A percentile compares a stretch with the other conserved stretches of the same genome.
Evolutionary conservation across 2,329 filamentous ascomycete species (phyloP).

Genomic region (Colletotrichum gloeosporioides): DNA sequence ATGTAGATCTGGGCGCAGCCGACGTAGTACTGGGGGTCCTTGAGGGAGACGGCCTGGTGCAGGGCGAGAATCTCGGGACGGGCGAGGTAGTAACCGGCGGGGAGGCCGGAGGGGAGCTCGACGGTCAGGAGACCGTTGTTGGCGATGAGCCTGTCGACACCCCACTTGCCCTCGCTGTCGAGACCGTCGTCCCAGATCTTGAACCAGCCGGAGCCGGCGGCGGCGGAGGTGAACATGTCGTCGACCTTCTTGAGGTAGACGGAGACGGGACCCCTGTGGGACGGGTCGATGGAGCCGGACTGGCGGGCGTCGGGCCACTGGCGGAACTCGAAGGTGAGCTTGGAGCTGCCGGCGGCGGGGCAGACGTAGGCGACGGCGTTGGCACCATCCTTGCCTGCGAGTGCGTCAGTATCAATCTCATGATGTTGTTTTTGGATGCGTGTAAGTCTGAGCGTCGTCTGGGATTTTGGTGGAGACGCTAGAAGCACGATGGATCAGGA

Average conservation of each 20-base stretch:
- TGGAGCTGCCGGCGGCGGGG: slow-evolving; percentile 54
- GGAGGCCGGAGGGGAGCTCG: slow-evolving; percentile 64
- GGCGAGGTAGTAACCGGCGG: slow-evolving; percentile 73
- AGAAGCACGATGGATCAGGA: slow-evolving; percentile 11
- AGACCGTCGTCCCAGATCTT: slow-evolving; percentile 78
- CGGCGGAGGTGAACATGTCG: slow-evolving; percentile 56
- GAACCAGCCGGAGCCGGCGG: slow-evolving; percentile 75
- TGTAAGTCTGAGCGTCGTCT: slow-evolving; percentile 6
- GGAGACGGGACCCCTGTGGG: slow-evolving; percentile 72
- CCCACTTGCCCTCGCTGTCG: slow-evolving; percentile 66
- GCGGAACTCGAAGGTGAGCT: slow-evolving; percentile 72
- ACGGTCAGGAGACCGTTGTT: slow-evolving; percentile 70
- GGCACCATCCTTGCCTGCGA: slow-evolving; percentile 47
- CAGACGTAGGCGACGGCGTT: slow-evolving; percentile 54
- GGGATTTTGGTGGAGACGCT: slow-evolving; percentile 3
- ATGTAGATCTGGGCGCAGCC: slow-evolving; percentile 77
- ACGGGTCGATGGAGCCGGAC: slow-evolving; percentile 62
- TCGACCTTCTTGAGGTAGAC: slow-evolving; percentile 76
- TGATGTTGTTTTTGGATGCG: slow-evolving; percentile 10
- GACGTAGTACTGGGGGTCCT: slow-evolving; percentile 75
- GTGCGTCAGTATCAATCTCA: background rate
- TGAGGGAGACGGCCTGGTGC: slow-evolving; percentile 57
- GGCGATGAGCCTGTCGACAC: slow-evolving; percentile 70
- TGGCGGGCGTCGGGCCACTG: slow-evolving; percentile 60
- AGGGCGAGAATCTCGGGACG: slow-evolving; percentile 74